Evolutionary conservation across 2,329 filamentous ascomycete species (phyloP).

Genomic region (Coccinonectria pachysandricola): DNA sequence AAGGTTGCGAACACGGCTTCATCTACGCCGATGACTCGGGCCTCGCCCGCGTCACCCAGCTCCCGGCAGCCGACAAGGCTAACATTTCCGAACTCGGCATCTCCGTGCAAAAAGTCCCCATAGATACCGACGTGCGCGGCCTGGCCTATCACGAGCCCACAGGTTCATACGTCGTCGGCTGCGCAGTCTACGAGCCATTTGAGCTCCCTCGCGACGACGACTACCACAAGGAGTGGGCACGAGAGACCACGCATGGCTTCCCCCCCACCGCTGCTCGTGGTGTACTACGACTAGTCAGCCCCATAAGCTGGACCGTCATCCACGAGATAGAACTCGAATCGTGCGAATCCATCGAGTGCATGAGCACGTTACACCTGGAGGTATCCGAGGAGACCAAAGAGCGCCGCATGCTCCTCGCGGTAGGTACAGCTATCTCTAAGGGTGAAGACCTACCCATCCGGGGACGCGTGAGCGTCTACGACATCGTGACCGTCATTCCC

Average conservation of each 20-base stretch:
- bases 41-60: constrained; percentile 61
- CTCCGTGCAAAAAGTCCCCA: constrained; percentile 58
- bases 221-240: constrained; percentile 69
- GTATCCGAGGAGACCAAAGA: constrained; percentile 86
- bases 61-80: constrained; percentile 54
- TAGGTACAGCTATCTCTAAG: constrained; percentile 76
- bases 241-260: constrained; percentile 50
- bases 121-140: constrained; percentile 61
- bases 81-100: constrained; percentile 68
- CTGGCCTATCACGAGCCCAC: constrained; percentile 69
- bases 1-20: constrained; percentile 70
- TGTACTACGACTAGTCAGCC: constrained; percentile 67
- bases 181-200: constrained; percentile 58
- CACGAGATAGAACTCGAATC: constrained; percentile 64
- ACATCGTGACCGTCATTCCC: constrained; percentile 84
- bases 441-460: constrained; percentile 85
- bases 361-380: constrained; percentile 78
- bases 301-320: constrained; percentile 66
- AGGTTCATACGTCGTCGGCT: constrained; percentile 67
- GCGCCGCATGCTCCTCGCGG: constrained; percentile 67
- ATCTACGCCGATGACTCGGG: constrained; percentile 68
- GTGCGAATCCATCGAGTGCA: constrained; percentile 67
- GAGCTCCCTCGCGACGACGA: constrained; percentile 81
- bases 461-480: constrained; percentile 81
- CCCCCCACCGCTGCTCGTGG: constrained; percentile 63